Percentiles rank a stretch among this genome's conserved stretches.
phyloP scores from a whole-genome alignment of 2,329 filamentous ascomycete genomes.

The Aspergillus fumigatus region DNA sequence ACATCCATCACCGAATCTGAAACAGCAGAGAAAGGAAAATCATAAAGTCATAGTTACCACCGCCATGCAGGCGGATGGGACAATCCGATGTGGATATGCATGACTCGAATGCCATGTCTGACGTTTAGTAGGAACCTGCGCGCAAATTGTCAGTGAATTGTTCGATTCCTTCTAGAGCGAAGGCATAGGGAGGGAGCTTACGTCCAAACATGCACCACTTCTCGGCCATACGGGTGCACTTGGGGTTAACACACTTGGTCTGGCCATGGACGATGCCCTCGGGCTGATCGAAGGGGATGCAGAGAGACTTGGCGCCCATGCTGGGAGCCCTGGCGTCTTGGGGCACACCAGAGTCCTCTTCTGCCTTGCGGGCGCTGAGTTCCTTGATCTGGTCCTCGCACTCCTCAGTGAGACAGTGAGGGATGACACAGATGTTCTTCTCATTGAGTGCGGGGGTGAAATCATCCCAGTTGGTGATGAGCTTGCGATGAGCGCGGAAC shows the following conservation, averaged over 20 bases:
- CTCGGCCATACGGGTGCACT: conserved; percentile 71
- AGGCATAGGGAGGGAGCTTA: conserved; percentile 32
- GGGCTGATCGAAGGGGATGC: conserved; percentile 82
- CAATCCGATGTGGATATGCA: not conserved
- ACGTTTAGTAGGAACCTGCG: conserved; percentile 27
- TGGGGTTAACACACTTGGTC: conserved; percentile 88
- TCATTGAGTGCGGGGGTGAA: conserved; percentile 84
- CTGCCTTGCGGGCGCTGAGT: conserved; percentile 69
- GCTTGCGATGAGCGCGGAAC: conserved; percentile 75
- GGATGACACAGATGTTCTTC: conserved; percentile 90
- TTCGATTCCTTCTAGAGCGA: not conserved
- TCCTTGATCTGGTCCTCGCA: conserved; percentile 97
- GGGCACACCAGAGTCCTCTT: conserved; percentile 58
- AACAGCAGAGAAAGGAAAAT: conserved; percentile 8
- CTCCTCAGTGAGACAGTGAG: conserved; percentile 75
- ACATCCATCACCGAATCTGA: not conserved
- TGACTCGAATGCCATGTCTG: not conserved
- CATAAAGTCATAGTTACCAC: conserved; percentile 10
- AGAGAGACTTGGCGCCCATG: conserved; percentile 73
- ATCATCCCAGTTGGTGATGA: conserved; percentile 82
- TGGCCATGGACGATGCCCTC: conserved; percentile 71
- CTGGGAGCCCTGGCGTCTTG: conserved; percentile 69
- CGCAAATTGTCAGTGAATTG: conserved; percentile 2
- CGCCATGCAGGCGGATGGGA: not conserved
- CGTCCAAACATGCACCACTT: conserved; percentile 91